A percentile compares a stretch with the other conserved stretches of the same genome.
phyloP scores from a whole-genome alignment of 306 rosid genomes.

The Vicia sativa region DNA sequence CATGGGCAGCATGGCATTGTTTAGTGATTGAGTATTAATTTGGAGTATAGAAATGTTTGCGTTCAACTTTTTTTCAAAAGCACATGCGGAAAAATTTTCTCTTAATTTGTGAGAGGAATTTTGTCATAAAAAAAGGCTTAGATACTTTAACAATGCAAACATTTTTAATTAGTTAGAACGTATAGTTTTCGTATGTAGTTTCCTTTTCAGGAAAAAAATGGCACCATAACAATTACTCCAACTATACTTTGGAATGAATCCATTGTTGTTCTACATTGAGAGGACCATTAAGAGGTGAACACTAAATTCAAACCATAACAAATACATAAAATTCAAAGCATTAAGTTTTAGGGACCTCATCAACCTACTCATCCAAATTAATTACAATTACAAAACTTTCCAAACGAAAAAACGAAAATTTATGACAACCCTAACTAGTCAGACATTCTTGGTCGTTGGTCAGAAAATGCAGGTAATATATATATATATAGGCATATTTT shows the following conservation, averaged over 20 bases:
- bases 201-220: slow-evolving; percentile 14
- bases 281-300: slow-evolving; percentile 21
- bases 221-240: slow-evolving; percentile 9
- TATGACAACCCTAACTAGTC: slow-evolving; percentile 18
- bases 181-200: slow-evolving; percentile 8
- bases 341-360: slow-evolving; percentile 34
- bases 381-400: not conserved
- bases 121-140: not conserved
- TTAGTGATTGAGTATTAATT: not conserved
- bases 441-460: slow-evolving; percentile 45
- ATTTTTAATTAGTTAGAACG: slow-evolving; percentile 38
- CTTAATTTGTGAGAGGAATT: not conserved
- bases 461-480: slow-evolving; percentile 57
- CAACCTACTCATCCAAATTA: slow-evolving; percentile 10
- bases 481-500: slow-evolving; percentile 34
- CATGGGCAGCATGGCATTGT: slow-evolving; percentile 34
- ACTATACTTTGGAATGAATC: not conserved
- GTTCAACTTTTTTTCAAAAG: too few species aligned
- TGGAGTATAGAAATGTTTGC: too few species aligned
- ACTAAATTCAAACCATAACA: slow-evolving; percentile 35
- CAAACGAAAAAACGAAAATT: slow-evolving; percentile 2
- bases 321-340: slow-evolving; percentile 25
- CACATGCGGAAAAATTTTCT: too few species aligned
- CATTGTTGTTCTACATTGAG: not conserved
- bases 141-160: not conserved